Evolutionary conservation across 2,329 filamentous ascomycete species (phyloP), one percentile per base, ranked within the genome.

Genomic region (Xenosphaeropsis pyriputrescens): DNA sequence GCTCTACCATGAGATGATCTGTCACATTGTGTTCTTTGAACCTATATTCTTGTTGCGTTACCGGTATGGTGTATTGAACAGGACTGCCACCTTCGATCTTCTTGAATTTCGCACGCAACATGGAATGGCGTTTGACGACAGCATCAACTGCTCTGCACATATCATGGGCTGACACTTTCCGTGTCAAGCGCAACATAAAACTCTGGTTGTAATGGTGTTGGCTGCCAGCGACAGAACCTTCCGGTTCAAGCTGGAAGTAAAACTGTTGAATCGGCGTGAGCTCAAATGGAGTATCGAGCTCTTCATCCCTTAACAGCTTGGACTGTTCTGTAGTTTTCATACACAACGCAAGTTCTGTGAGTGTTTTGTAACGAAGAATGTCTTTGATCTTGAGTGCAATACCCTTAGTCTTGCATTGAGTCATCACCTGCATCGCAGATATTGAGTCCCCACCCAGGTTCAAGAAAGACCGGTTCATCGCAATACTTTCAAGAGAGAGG

Each of bases 61-160:
- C 30, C 8, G 49, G 51, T 15, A 49, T 45, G n/a, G 59, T 41
- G 2, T 41, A 40, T 38, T 62, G 59, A 18, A 45, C 44, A 58
- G 58, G 61, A 4, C 30, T 40, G 1, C 45, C 45, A 12, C 45
- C 48, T n/a, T 31, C 6, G 16, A 50, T 46, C 40, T 44, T 48
- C 6, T 35, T 32, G 38, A 58, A 61, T 6, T 58, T 53, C 5
- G 52, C 58, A 32, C 58, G 49, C 4, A 62, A 45, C 55, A 62
- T 59, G 2, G 58, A 54, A 40, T 62, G 59, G 8, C 47, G 49
- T 12, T 40, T 40, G 1, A 58, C 52, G 8, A 62, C 39, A 2
- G 48, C 45, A 17, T 44, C 41, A 3, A 61, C 39, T 1, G 57
- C 57, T 12, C 37, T 19, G 18, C 32, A 29, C 16, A 44, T 17